Conservation (phyloP, 345 rosid genomes). For the Viola odorata region DNA sequence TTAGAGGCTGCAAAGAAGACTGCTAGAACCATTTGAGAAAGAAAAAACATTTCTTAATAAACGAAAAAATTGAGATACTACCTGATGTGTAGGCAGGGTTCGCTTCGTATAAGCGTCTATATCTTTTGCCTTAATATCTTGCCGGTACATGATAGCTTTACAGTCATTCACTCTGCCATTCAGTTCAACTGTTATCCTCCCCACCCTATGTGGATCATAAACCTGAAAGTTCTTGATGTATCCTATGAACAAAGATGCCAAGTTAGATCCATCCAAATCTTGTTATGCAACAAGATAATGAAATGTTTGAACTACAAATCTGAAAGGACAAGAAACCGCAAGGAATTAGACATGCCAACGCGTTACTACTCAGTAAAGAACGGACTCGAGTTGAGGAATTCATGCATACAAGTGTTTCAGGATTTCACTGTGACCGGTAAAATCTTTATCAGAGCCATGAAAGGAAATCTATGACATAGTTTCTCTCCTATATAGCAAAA, state of each 20-base stretch:
- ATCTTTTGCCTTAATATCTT: conserved; percentile 76
- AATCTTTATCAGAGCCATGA: too few relatives aligned
- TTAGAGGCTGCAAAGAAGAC: too few relatives aligned
- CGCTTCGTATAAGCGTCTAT: conserved; percentile 53
- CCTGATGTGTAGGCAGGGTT: conserved; percentile 86
- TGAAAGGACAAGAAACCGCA: background rate
- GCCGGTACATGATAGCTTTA: conserved; percentile 75
- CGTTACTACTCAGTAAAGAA: too few relatives aligned
- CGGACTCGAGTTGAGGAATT: too few relatives aligned
- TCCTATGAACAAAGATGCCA: conserved; percentile 31
- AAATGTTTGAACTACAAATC: background rate
- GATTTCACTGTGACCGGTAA: too few relatives aligned
- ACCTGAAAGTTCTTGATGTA: conserved; percentile 68
- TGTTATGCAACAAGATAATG: background rate
- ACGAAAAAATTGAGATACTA: conserved; percentile 5
- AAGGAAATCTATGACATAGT: too few relatives aligned
- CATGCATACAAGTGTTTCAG: too few relatives aligned
- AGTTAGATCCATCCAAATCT: background rate
- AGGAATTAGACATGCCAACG: background rate
- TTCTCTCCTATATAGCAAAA: too few relatives aligned
- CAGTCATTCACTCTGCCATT: conserved; percentile 89
- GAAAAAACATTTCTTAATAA: too few relatives aligned
- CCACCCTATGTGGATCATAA: conserved; percentile 79
- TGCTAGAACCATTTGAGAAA: too few relatives aligned
- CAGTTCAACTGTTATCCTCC: conserved; percentile 73